Evolutionary conservation across 2,329 filamentous ascomycete genomes (phyloP), one percentile per base, ranked within the genome.

Genomic region (Akanthomyces dipterigenus): DNA sequence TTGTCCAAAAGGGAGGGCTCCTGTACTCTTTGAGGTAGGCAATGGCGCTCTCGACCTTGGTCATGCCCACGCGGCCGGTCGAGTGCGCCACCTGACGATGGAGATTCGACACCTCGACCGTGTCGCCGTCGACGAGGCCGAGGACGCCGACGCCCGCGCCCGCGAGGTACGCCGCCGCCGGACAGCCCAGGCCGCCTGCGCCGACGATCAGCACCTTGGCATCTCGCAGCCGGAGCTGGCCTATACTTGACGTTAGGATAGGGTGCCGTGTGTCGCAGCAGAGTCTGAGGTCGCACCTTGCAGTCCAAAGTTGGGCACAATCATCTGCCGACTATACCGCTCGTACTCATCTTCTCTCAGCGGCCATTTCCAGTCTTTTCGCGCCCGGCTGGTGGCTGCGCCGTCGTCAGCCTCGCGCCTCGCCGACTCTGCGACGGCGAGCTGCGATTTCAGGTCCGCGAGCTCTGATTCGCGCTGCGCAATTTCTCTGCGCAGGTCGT

Each of bases 21-120:
- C 77, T 64, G n/a, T 70, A 87, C 84, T 78, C 75, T 67, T 75
- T 76, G 5, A 90, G 72, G 67, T 82, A 86, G 18, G 78, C 72
- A 58, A 87, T 80, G 4, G 88, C 88, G 70, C 91, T 96, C 60
- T 91, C 85, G 3, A 95, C 91, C 75, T 98, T 98, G 62, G 78
- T 80, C 78, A 84, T 84, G 12, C 90, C 90, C 5, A 96, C 85
- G 56, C 85, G 84, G 3, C 78, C 77, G 0, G 86, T 89, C 3
- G 82, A 82, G 72, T 99, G 93, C 36, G 92, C 83, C 55, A 98
- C 86, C 75, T 99, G 95, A 0, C 95, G 87, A 77, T 98, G 95
- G 16, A 99, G 80, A 71, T 99, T 99, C 31, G 92, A 96, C 18
- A 82, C 77, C 71, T 98, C 95, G 34, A 99, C 93, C 0, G 80